phyloP scores from a whole-genome alignment of 1,284 basidiomycete species.

The Cutaneotrichosporon sp. region DNA sequence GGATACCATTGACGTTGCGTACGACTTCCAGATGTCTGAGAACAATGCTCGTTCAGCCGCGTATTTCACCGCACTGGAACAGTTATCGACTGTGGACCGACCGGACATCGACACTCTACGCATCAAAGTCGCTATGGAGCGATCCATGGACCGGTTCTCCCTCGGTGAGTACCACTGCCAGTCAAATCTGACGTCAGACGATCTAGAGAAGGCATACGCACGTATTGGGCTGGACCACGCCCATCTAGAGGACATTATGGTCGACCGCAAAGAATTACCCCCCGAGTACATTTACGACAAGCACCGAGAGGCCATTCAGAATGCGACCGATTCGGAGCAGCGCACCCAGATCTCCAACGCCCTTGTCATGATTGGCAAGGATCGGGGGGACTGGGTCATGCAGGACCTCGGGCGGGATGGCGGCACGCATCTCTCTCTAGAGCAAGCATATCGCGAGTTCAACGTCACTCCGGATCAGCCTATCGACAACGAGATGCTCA shows the following conservation, averaged over 20 bases:
- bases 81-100: slow-evolving; percentile 27
- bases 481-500: slow-evolving; percentile 43
- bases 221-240: slow-evolving; percentile 33
- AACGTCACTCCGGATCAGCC: slow-evolving; percentile 34
- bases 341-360: slow-evolving; percentile 30
- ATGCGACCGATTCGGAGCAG: slow-evolving; percentile 21
- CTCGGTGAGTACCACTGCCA: slow-evolving; percentile 22
- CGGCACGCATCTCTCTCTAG: slow-evolving; percentile 35
- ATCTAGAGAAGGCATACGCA: slow-evolving; percentile 38
- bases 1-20: slow-evolving; percentile 34
- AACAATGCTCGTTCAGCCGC: slow-evolving; percentile 21
- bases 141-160: slow-evolving; percentile 40
- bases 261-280: slow-evolving; percentile 37
- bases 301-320: slow-evolving; percentile 36
- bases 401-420: slow-evolving; percentile 32
- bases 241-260: slow-evolving; percentile 29
- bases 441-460: slow-evolving; percentile 46
- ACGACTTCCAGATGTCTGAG: slow-evolving; percentile 39
- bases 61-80: slow-evolving; percentile 41
- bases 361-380: slow-evolving; percentile 37
- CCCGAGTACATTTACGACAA: slow-evolving; percentile 36
- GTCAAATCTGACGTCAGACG: slow-evolving; percentile 32
- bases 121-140: slow-evolving; percentile 39
- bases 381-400: slow-evolving; percentile 31
- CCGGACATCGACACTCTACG: slow-evolving; percentile 32